Base-by-base conservation (phyloP, 2,329 filamentous ascomycete species). In the Ophiostoma perfectum region DNA sequence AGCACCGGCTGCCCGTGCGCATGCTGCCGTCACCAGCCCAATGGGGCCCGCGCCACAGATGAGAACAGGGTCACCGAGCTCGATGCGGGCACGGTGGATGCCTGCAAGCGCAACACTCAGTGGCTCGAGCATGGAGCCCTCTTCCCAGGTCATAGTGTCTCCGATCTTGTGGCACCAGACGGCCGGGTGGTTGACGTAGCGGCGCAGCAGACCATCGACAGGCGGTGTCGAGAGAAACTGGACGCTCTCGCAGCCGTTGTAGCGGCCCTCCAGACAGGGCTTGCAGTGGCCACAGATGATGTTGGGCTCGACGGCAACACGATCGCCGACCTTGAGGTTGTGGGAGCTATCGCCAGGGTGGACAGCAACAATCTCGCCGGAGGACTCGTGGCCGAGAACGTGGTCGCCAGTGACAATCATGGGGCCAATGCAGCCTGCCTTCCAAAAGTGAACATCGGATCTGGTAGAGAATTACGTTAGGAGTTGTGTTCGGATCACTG, bases 391-490 rank as follows among this genome's bases (percentile, higher is more conserved):
- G 73, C 94, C 94, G 27, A 98, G 88, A 75, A 97, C 93, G 79
- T 97, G 94, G 75, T 93, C 90, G 75, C 86, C 90, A 73, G 86
- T 85, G 64, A 98, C 94, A 72, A 97, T 89, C 93, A 97, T 97
- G 73, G 93, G 93, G 41, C 94, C 94, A 77, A 98, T 98, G 81
- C 91, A 91, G 73, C 94, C 94, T 65, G 90, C 90, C 77, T 96
- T 92, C 94, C 94, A 98, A 83, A 98, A 98, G 81, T 98, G 94
- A 68, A 98, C 89, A 79, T 97, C 93, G 70, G 92, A 96, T 69
- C 91, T 94, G 74, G 6, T 18, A 18, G 64, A 12, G n/a, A 36
- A 9, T 5, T 27, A 4, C 36, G 66, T 47, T 36, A 72, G 71
- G 36, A 16, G 6, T 12, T 42, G 14, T 42, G 27, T 4, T 11